Evolutionary conservation across 2,329 filamentous ascomycete genomes (phyloP), one percentile per base, ranked within the genome.

Genomic region (Aspergillus floridensis): DNA sequence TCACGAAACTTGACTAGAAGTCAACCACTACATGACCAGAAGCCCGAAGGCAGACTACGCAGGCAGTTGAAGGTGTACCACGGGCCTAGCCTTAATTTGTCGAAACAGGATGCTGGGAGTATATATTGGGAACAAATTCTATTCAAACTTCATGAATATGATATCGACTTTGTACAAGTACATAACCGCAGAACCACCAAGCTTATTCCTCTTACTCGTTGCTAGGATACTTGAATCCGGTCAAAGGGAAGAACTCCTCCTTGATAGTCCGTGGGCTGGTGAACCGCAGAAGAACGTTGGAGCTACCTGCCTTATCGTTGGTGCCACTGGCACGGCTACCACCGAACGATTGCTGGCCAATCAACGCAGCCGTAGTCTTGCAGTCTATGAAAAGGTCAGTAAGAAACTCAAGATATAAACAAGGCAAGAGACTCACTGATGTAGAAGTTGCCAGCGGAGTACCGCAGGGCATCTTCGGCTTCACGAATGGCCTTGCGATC

Each of bases 271-370:
- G 78, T 61, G 83, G 78, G 71, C 85, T 89, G 56, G 88, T 84
- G 70, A 89, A 89, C 52, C 87, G 79, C 58, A 79, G 80, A 66
- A 90, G 71, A 59, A 88, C 73, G 70, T 84, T 84, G 66, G 80
- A 73, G 70, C 84, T 87, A 35, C 87, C 87, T 19, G 87, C 86
- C 81, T 89, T 90, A 76, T 90, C 88, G 72, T 90, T 90, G 22
- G 88, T 90, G 26, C 88, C 88, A 62, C 85, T 88, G 6, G 86
- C 86, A 63, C 88, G 80, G 12, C 86, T 83, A 56, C 88, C 88
- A 22, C 88, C 88, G 71, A 90, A 90, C 4, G 88, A 85, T 78
- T 90, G 88, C 77, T 90, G 88, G 14, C 87, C 88, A 7, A 90
- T 87, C 24, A 91, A 86, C 16, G 88, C 87, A 44, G 87, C 88